Percentiles rank a stretch among this genome's conserved stretches.
Conservation (phyloP, 2,329 filamentous ascomycete species). For the Amesomyces nigricolor region DNA sequence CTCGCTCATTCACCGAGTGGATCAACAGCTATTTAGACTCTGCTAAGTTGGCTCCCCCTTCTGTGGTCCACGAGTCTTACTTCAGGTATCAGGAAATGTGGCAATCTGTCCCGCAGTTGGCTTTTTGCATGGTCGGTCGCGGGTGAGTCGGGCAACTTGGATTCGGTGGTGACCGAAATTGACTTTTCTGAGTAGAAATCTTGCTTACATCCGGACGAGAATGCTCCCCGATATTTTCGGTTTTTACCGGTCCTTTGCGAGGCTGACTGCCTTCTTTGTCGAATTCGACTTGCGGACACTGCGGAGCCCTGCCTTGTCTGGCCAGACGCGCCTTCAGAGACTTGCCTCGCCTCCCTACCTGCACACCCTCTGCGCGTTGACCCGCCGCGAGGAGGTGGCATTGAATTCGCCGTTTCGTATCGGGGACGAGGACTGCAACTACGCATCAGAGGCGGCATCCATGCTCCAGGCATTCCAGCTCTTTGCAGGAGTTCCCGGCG, state of each 20-base stretch:
- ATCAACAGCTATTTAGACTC: slow-evolving; percentile 44
- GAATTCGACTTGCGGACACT: slow-evolving; percentile 42
- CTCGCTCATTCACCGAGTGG: slow-evolving; percentile 45
- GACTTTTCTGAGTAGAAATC: slow-evolving; percentile 26
- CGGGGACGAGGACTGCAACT: slow-evolving; percentile 24
- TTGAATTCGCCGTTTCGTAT: slow-evolving; percentile 12
- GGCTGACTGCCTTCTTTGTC: slow-evolving; percentile 48
- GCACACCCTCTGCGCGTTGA: slow-evolving; percentile 37
- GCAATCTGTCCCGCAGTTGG: slow-evolving; percentile 46
- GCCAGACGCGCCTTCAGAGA: slow-evolving; percentile 33
- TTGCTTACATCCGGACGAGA: slow-evolving; percentile 20
- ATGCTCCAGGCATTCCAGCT: slow-evolving; percentile 42
- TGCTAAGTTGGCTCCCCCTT: slow-evolving; percentile 32
- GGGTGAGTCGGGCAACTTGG: slow-evolving; percentile 15
- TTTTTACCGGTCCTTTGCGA: slow-evolving; percentile 41
- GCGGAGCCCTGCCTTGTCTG: slow-evolving; percentile 22
- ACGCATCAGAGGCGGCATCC: slow-evolving; percentile 32
- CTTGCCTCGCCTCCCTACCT: slow-evolving; percentile 44
- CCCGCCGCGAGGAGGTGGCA: slow-evolving; percentile 31
- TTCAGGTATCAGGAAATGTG: slow-evolving; percentile 46
- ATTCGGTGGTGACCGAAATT: background rate
- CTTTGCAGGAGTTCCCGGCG: slow-evolving; percentile 32
- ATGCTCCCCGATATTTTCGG: slow-evolving; percentile 33
- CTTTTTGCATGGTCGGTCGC: slow-evolving; percentile 31
- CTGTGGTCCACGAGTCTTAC: slow-evolving; percentile 39